These are phyloP conservation scores for Yamadazyma conglobata DNA, from an alignment of 1,139 yeast genomes.

Conservation along the genomic window DNA sequence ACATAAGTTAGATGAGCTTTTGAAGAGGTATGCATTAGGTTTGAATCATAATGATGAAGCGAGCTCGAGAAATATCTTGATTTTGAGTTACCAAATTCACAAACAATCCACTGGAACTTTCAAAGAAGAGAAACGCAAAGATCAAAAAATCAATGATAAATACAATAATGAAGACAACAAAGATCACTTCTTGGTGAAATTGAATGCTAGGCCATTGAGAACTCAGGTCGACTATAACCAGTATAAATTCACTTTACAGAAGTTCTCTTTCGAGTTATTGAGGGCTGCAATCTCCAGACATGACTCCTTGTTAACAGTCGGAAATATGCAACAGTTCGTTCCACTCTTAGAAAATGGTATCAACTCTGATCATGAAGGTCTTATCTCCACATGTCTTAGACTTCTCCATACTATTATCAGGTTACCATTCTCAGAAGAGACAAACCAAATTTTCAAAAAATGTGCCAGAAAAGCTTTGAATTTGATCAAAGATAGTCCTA, in stretches of 20 bases:
- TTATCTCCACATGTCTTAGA: conserved; percentile 64
- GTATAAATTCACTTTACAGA: conserved; percentile 60
- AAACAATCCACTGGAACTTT: conserved; percentile 45
- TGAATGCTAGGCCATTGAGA: conserved; percentile 55
- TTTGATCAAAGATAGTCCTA: conserved; percentile 71
- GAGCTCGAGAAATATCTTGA: conserved; percentile 54
- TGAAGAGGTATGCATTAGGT: conserved; percentile 76
- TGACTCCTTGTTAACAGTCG: conserved; percentile 51
- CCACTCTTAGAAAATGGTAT: conserved; percentile 66
- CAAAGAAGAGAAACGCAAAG: conserved; percentile 6
- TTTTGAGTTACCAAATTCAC: conserved; percentile 72
- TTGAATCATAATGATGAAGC: conserved; percentile 68
- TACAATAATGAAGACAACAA: conserved; percentile 22
- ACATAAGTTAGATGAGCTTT: conserved; percentile 72
- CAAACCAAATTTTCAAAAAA: conserved; percentile 49
- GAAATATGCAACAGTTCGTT: conserved; percentile 68
- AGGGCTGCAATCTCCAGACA: conserved; percentile 69
- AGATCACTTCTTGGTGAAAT: conserved; percentile 66
- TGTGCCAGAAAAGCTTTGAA: conserved; percentile 64
- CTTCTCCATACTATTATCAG: conserved; percentile 59
- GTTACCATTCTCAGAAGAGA: conserved; percentile 60
- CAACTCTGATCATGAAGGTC: conserved; percentile 67
- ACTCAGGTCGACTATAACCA: conserved; percentile 51
- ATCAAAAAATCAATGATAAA: conserved; percentile 15
- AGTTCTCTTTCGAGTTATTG: conserved; percentile 74